Percentiles rank a stretch among this genome's conserved stretches.
Conservation (phyloP, 140 eudicot species). For the Senecio squalidus region DNA sequence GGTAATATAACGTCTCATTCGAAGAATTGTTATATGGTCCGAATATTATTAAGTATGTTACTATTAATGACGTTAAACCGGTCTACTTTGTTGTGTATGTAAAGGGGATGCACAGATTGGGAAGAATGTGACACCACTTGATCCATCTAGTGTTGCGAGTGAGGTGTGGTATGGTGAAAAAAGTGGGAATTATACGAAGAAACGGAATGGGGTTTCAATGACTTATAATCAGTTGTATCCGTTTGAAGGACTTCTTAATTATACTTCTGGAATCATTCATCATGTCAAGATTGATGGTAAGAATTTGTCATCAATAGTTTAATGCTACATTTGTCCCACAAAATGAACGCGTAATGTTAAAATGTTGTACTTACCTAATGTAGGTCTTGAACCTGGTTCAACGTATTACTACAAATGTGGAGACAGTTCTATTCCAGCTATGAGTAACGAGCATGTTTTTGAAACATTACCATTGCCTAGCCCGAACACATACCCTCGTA, state of each 20-base stretch:
- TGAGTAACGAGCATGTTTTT: constrained; percentile 65
- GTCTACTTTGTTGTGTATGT: constrained; percentile 6
- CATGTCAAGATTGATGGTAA: constrained; percentile 83
- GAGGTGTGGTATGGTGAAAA: constrained; percentile 79
- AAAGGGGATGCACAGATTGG: constrained; percentile 86
- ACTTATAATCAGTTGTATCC: constrained; percentile 80
- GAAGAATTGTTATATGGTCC: too few relatives aligned
- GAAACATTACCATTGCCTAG: constrained; percentile 51
- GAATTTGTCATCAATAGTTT: not conserved
- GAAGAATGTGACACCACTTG: constrained; percentile 56
- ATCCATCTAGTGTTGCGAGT: constrained; percentile 71
- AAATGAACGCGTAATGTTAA: not conserved
- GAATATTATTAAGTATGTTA: too few relatives aligned
- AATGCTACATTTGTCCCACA: not conserved
- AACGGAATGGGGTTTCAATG: constrained; percentile 51
- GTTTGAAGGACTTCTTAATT: constrained; percentile 70
- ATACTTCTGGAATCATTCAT: constrained; percentile 89
- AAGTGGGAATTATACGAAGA: constrained; percentile 50
- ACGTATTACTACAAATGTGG: constrained; percentile 87
- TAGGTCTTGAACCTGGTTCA: constrained; percentile 75
- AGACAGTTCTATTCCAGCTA: constrained; percentile 61
- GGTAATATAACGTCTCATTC: too few relatives aligned
- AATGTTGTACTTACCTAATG: constrained; percentile 3
- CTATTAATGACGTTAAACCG: too few relatives aligned
- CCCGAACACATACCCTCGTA: constrained; percentile 48